Evolutionary conservation across 2,329 filamentous ascomycete genomes (phyloP).

Genomic region (Fonsecaea monophora): DNA sequence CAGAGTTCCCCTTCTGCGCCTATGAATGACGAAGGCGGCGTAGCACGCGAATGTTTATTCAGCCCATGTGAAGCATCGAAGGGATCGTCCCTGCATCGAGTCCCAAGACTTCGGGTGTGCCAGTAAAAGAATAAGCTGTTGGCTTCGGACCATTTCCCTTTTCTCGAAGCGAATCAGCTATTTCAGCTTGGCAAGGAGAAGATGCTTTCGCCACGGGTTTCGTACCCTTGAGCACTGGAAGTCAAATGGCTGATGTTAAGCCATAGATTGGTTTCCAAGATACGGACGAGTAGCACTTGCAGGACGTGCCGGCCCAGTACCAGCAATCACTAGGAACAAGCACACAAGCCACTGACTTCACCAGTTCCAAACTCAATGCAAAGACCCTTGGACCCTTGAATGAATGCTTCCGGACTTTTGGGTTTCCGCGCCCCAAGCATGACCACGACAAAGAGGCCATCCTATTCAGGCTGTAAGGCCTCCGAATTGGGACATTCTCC

Average conservation of each 20-base stretch:
- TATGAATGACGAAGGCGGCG: conserved; percentile 4
- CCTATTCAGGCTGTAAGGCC: conserved; percentile 4
- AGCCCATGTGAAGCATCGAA: not conserved
- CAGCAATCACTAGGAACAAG: not conserved
- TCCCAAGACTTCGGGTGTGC: not conserved
- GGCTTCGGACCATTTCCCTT: not conserved
- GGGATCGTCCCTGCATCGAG: conserved; percentile 1
- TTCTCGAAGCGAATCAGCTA: not conserved
- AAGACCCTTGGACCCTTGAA: not conserved
- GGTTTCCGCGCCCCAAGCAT: conserved; percentile 15
- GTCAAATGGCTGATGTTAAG: not conserved
- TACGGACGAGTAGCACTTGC: not conserved
- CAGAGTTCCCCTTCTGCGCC: not conserved
- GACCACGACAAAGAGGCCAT: not conserved
- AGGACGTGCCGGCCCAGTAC: not conserved
- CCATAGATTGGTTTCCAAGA: not conserved
- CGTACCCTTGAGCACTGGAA: not conserved
- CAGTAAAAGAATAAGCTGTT: not conserved
- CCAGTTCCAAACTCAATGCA: not conserved
- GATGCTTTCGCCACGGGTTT: not conserved
- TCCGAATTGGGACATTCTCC: conserved; percentile 12
- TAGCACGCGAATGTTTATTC: not conserved
- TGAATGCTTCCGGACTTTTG: conserved; percentile 15
- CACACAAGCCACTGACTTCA: not conserved
- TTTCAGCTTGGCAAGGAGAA: conserved; percentile 1